These are phyloP conservation scores for Aspergillus novofumigatus DNA, from an alignment of 2,329 filamentous ascomycete species.

Conservation along the genomic window DNA sequence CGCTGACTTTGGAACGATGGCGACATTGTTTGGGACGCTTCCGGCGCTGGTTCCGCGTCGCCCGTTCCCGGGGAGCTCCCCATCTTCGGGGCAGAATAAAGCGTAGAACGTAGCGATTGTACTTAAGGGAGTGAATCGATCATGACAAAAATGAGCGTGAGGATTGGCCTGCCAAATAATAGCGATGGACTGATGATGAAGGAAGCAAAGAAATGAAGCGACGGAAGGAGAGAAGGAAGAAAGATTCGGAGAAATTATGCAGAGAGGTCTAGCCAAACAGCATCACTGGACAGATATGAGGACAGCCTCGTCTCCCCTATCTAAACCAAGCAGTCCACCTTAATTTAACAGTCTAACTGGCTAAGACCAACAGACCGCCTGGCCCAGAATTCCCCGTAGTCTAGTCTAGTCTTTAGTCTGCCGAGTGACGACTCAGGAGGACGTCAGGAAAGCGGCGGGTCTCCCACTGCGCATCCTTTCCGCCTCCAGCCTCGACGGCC, in stretches of 20 bases:
- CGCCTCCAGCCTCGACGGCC: slow-evolving; percentile 6
- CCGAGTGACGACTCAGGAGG: not conserved
- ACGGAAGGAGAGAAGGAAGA: not conserved
- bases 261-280: not conserved
- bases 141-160: slow-evolving; percentile 7
- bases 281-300: not conserved
- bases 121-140: slow-evolving; percentile 2
- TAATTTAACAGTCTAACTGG: not conserved
- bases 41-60: slow-evolving; percentile 25
- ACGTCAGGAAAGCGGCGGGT: slow-evolving; percentile 3
- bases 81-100: slow-evolving; percentile 29
- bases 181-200: not conserved
- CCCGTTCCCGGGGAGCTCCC: slow-evolving; percentile 30
- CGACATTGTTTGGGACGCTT: slow-evolving; percentile 24
- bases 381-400: not conserved
- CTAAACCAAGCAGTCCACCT: not conserved
- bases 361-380: not conserved
- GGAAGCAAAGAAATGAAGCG: slow-evolving; percentile 3
- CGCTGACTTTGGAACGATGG: slow-evolving; percentile 8
- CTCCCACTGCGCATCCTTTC: slow-evolving; percentile 11
- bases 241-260: slow-evolving; percentile 6
- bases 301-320: not conserved
- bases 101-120: slow-evolving; percentile 3
- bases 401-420: not conserved
- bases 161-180: not conserved